Base-by-base conservation (phyloP, 805 yeast genomes). In the Monosporozyma aquatica region DNA sequence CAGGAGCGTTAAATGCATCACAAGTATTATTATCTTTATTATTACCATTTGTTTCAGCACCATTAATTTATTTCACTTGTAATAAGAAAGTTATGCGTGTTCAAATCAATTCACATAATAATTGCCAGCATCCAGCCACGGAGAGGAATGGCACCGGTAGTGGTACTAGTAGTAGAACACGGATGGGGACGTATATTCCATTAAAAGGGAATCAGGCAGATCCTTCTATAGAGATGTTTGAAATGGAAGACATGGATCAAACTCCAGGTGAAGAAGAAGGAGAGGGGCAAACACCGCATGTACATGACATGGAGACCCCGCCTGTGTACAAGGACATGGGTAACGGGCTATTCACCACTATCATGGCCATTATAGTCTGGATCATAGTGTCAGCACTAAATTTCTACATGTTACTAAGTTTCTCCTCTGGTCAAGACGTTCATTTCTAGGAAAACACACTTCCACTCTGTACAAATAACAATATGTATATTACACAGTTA, bases 11-110 rank as follows among this genome's bases (percentile, higher is more conserved):
- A 51, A 89, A 87, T 58, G 83, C 82, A 2, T 78, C 87, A 25
- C 97, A 87, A 65, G 97, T 87, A 24, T 82, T 86, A 17, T 69
- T 87, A 30, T 79, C 90, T 2, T 58, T 87, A 30, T 69, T 87
- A 42, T 68, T 87, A 43, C 97, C 97, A 6, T 78, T 86, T 52
- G 92, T 87, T 11, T 76, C 86, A 29, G 95, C 95, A 0, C 97
- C 97, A 15, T 68, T 87, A 56, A 74, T 87, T 43, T 82, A 76
- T 57, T 83, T 87, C 59, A 87, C 95, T 0, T 75, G 85, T 51
- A 76, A 72, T 38, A 77, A 77, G 52, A 61, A 69, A 32, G 79
- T 81, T 44, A 83, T 83, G 92, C 66, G 75, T 33, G 84, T 78
- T 7, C 70, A 68, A 26, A 21, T 59, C 11, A 52, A 49, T 36